Evolutionary conservation across 2,329 filamentous ascomycete species (phyloP).

Genomic region (Rosellinia necatrix): DNA sequence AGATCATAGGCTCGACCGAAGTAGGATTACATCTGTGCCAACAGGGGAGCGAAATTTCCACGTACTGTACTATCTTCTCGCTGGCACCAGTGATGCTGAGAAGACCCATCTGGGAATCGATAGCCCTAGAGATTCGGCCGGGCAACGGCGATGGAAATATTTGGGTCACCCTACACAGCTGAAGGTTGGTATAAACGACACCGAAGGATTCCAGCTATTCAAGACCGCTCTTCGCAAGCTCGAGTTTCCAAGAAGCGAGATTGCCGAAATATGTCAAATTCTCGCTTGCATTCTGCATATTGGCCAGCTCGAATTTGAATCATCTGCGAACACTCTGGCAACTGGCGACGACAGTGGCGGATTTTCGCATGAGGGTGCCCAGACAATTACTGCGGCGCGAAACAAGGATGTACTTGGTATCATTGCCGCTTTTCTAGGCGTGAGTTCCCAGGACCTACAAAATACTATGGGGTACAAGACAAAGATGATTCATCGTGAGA

Average conservation of each 20-base stretch:
- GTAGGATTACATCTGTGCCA: conserved; percentile 86
- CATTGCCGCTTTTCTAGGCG: conserved; percentile 92
- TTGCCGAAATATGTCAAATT: conserved; percentile 95
- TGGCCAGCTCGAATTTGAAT: conserved; percentile 93
- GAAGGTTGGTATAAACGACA: conserved; percentile 95
- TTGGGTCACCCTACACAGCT: conserved; percentile 95
- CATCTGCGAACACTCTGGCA: conserved; percentile 75
- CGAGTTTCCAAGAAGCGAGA: conserved; percentile 90
- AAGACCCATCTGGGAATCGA: conserved; percentile 79
- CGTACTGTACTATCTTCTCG: conserved; percentile 90
- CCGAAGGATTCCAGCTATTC: conserved; percentile 95
- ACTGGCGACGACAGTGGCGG: conserved; percentile 91
- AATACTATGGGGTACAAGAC: conserved; percentile 92
- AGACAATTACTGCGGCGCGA: conserved; percentile 82
- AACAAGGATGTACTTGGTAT: conserved; percentile 89
- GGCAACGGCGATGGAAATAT: conserved; percentile 89
- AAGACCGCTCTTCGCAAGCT: conserved; percentile 93
- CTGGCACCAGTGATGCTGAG: conserved; percentile 88
- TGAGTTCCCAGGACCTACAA: conserved; percentile 80
- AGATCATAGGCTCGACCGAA: conserved; percentile 90
- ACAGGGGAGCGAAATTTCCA: conserved; percentile 98
- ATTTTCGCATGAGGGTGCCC: conserved; percentile 92
- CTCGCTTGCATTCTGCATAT: conserved; percentile 95
- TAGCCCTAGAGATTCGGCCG: conserved; percentile 45
- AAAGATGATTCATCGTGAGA: conserved; percentile 92